Evolutionary conservation across 2,329 filamentous ascomycete genomes (phyloP).

Genomic region (Fusarium sp.): DNA sequence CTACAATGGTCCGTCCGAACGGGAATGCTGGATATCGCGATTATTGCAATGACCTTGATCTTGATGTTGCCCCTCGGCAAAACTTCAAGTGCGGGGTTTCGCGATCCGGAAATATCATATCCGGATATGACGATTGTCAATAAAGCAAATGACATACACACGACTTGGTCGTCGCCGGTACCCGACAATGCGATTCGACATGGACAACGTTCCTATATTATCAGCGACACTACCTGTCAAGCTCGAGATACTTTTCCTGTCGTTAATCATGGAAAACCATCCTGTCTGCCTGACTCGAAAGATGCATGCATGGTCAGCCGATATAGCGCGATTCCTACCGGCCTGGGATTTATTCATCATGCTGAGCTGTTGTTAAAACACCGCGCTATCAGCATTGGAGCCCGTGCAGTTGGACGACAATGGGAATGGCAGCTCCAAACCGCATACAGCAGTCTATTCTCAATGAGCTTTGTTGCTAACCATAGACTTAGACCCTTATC

Average conservation of each 20-base stretch:
- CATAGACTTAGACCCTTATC: slow-evolving; percentile 22
- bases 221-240: not conserved
- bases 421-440: slow-evolving; percentile 8
- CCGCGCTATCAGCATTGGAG: not conserved
- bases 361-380: not conserved
- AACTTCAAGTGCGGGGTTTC: slow-evolving; percentile 33
- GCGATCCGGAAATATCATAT: slow-evolving; percentile 7
- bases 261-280: not conserved
- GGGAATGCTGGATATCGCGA: not conserved
- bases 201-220: not conserved
- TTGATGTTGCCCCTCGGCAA: slow-evolving; percentile 25
- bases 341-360: not conserved
- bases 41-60: not conserved
- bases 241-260: not conserved
- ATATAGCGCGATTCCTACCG: not conserved
- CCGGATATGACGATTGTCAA: slow-evolving; percentile 6
- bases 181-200: not conserved
- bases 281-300: not conserved
- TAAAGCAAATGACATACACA: not conserved
- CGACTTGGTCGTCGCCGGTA: not conserved
- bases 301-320: not conserved
- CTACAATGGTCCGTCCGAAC: slow-evolving; percentile 13
- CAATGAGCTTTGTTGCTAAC: slow-evolving; percentile 22
- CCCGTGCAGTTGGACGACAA: not conserved
- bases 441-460: not conserved